Evolutionary conservation across 768 basidiomycete genomes (phyloP).

Genomic region (Termitomyces sp.): DNA sequence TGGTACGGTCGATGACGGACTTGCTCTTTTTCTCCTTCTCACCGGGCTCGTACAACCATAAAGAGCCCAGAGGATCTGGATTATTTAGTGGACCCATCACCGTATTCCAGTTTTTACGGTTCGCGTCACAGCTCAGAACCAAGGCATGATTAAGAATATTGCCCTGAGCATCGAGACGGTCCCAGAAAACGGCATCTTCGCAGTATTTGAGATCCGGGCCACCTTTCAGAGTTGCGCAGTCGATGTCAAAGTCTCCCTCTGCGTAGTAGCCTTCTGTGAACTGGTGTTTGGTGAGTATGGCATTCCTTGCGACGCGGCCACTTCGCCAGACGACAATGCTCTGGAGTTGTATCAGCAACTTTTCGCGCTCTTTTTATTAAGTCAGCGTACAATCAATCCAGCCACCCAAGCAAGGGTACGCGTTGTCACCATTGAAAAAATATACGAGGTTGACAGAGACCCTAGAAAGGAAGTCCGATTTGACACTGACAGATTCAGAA

Average conservation of each 20-base stretch:
- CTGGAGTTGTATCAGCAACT: slow-evolving; percentile 22
- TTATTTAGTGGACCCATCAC: slow-evolving; percentile 68
- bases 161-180: slow-evolving; percentile 39
- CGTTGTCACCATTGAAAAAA: slow-evolving; percentile 12
- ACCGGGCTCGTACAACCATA: slow-evolving; percentile 52
- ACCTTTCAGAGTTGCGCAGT: slow-evolving; percentile 39
- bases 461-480: no score
- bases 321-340: slow-evolving; percentile 42
- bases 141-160: slow-evolving; percentile 41
- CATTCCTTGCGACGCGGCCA: slow-evolving; percentile 36
- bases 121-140: slow-evolving; percentile 50
- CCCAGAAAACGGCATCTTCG: slow-evolving; percentile 69
- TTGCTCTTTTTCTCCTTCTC: slow-evolving; percentile 7
- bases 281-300: slow-evolving; percentile 36
- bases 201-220: slow-evolving; percentile 45
- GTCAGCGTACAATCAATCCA: slow-evolving; percentile 14
- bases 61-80: slow-evolving; percentile 52
- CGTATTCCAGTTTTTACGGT: slow-evolving; percentile 67
- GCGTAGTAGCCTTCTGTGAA: slow-evolving; percentile 51
- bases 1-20: slow-evolving; percentile 8
- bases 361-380: background rate
- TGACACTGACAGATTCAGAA: no score
- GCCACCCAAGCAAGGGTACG: slow-evolving; percentile 15
- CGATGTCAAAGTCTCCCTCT: slow-evolving; percentile 41
- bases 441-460: background rate